Base-by-base conservation (phyloP, 2,329 filamentous ascomycete genomes). In the Sporothrix euskadiensis region DNA sequence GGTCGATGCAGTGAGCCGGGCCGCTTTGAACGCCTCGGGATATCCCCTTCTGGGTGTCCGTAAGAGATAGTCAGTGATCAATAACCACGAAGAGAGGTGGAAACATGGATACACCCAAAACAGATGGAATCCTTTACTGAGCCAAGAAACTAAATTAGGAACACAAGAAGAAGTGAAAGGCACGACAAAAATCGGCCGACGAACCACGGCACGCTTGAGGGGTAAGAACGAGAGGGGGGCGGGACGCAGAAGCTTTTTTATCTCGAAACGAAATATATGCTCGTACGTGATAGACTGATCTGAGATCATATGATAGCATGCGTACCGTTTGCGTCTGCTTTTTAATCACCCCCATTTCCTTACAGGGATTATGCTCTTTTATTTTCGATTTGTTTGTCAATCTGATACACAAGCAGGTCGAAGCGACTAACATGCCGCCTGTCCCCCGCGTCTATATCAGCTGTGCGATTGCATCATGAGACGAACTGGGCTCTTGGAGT, bases 351-450 rank as follows among this genome's bases (percentile, higher is more conserved):
- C 41, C 41, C 47, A 22, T 47, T 66, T 66, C n/a, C 12, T 30
- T 44, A 32, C n/a, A 44, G 19, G 35, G 69, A 39, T 19, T 44
- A 12, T 39, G 4, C 26, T 54, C 32, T 32, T 44, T 26, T 32
- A 8, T 30, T 12, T 35, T 47, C 35, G 54, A 59, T 32, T 19
- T 30, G 26, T 35, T 47, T 35, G 39, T 71, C 49, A 71, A 71
- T 71, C 52, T 71, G 69, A 71, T 59, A 71, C 69, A 59, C 52
- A 41, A 71, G n/a, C 52, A 57, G 32, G 22, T 35, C 69, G 26
- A 39, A 35, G 41, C 22, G 69, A 32, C 12, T 39, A 49, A 32
- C 69, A 61, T 49, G 69, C 69, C 54, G 69, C n/a, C 35, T 52
- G 9, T 8, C 39, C 19, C 54, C 54, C 54, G 47, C 26, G 57